phyloP scores from a whole-genome alignment of 345 rosid genomes.

The Trapa incisa region DNA sequence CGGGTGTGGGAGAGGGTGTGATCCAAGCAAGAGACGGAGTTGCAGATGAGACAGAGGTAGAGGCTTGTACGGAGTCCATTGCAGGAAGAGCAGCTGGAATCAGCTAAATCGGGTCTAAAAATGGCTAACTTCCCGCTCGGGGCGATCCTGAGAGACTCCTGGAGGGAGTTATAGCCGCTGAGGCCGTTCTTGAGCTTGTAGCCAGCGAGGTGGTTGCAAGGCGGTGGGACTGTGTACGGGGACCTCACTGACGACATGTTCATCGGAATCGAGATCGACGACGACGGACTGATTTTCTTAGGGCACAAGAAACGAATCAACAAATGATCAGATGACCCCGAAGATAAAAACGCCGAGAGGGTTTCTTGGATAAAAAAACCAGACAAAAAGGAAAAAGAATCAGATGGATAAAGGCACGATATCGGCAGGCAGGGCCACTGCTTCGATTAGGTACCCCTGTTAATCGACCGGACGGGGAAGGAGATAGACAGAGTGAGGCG shows the following conservation, averaged over 20 bases:
- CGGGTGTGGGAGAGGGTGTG: slow-evolving; percentile 56
- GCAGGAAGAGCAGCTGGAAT: slow-evolving; percentile 60
- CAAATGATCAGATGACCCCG: neutral
- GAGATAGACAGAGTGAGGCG: no score
- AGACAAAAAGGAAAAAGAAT: neutral
- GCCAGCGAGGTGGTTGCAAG: slow-evolving; percentile 64
- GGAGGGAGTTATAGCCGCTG: slow-evolving; percentile 41
- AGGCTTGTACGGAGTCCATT: slow-evolving; percentile 35
- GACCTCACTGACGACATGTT: slow-evolving; percentile 34
- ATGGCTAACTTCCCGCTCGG: slow-evolving; percentile 43
- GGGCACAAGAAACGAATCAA: slow-evolving; percentile 3
- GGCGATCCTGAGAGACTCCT: slow-evolving; percentile 29
- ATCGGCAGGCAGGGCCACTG: neutral
- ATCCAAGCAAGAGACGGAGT: slow-evolving; percentile 51
- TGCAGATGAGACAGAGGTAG: slow-evolving; percentile 63
- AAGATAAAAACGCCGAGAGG: neutral
- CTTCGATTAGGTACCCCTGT: neutral
- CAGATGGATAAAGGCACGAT: neutral
- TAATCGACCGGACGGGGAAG: no score
- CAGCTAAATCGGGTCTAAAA: slow-evolving; percentile 14
- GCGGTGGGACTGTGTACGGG: slow-evolving; percentile 39
- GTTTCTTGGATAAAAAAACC: neutral
- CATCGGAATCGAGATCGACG: neutral
- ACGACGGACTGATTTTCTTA: neutral
- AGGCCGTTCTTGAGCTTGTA: slow-evolving; percentile 58